Conservation (phyloP, 2,329 filamentous ascomycete species). For the Ascochyta viciae-villosae region DNA sequence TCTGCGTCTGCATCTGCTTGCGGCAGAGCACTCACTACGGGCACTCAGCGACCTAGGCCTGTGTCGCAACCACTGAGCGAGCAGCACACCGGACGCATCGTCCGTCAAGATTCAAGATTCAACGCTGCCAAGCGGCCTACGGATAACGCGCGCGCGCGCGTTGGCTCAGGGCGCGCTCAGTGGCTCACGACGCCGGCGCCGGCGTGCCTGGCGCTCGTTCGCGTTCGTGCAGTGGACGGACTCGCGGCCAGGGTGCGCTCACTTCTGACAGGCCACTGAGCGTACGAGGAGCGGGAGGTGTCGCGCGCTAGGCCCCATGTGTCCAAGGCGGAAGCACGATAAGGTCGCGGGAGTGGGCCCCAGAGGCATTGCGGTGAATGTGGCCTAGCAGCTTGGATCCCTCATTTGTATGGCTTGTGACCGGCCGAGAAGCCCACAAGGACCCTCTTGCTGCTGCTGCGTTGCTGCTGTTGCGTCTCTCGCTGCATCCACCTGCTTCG, state of each 20-base stretch:
- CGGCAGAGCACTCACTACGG: neutral
- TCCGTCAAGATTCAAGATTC: neutral
- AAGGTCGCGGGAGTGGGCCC: constrained; percentile 22
- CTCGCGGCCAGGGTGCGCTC: constrained; percentile 15
- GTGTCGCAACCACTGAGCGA: neutral
- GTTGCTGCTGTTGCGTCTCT: neutral
- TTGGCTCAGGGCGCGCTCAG: neutral
- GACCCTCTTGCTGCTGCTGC: constrained; percentile 16
- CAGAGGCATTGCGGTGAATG: constrained; percentile 23
- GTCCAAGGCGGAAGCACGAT: constrained; percentile 22
- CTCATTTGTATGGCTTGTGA: constrained; percentile 19
- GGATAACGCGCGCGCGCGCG: neutral
- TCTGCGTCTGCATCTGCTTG: constrained; percentile 4
- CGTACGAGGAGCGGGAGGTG: constrained; percentile 23
- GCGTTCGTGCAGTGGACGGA: constrained; percentile 15
- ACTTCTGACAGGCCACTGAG: constrained; percentile 19
- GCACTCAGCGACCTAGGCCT: no score
- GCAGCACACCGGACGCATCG: constrained; percentile 2
- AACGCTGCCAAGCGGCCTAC: no score
- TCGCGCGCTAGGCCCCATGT: constrained; percentile 25
- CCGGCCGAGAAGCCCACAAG: constrained; percentile 20
- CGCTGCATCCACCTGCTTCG: constrained; percentile 10
- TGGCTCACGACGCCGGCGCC: constrained; percentile 1
- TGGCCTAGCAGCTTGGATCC: constrained; percentile 23
- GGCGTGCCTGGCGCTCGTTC: constrained; percentile 17